Conservation (phyloP, 2,329 filamentous ascomycete genomes). For the Chaetomiaceae sp. region DNA sequence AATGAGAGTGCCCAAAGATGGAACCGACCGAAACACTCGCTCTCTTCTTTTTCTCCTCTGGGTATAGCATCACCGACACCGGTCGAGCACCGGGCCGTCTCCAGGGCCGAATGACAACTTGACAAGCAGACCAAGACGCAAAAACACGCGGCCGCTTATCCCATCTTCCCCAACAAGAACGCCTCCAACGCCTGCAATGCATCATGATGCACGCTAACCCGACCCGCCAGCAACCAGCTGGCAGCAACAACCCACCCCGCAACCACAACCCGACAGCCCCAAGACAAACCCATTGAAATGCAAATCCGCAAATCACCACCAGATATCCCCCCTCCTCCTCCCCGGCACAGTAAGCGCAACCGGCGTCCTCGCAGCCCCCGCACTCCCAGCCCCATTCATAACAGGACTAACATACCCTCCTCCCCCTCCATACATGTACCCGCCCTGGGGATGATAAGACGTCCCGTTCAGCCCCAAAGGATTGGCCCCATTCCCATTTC, state of each 20-base stretch:
- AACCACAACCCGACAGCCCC: background rate
- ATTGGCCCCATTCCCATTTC: background rate
- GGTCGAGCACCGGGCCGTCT: background rate
- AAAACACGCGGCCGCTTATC: background rate
- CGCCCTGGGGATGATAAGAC: too few relatives aligned
- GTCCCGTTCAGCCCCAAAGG: too few relatives aligned
- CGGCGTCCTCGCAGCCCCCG: conserved; percentile 6
- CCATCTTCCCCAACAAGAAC: background rate
- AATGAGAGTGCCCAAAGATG: background rate
- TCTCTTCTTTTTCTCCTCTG: conserved; percentile 1
- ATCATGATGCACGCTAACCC: too few relatives aligned
- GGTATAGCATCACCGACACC: conserved; percentile 4
- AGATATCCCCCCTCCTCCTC: conserved; percentile 11
- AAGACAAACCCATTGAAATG: too few relatives aligned
- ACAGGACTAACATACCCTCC: too few relatives aligned
- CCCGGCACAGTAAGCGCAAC: conserved; percentile 10
- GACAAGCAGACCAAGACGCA: background rate
- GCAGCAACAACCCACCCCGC: too few relatives aligned
- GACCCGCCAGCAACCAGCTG: too few relatives aligned
- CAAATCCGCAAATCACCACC: conserved; percentile 16
- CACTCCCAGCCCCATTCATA: too few relatives aligned
- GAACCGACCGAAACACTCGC: background rate
- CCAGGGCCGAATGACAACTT: conserved; percentile 5
- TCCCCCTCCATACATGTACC: too few relatives aligned
- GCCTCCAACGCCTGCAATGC: background rate